A percentile compares a stretch with the other conserved stretches of the same genome.
Evolutionary conservation across 345 rosid genomes (phyloP).

Genomic region (Geranium rotundifolium): DNA sequence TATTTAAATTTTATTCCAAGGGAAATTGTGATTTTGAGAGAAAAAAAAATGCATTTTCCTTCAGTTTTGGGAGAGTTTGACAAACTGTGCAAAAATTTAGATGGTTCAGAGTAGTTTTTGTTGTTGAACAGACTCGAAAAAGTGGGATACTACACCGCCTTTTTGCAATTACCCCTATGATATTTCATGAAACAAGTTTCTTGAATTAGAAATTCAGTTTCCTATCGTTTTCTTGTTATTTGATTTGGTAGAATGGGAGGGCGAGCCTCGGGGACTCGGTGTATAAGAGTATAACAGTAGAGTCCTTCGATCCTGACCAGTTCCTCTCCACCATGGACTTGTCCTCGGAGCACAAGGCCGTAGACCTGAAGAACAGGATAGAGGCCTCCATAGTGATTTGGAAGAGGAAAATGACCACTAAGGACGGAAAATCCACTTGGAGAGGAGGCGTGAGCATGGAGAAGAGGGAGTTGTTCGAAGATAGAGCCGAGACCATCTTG

Average conservation of each 20-base stretch:
- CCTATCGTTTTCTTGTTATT: too few relatives aligned
- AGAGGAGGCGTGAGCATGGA: slow-evolving; percentile 72
- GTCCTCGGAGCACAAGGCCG: slow-evolving; percentile 70
- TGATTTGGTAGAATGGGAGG: slow-evolving; percentile 58
- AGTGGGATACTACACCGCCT: too few relatives aligned
- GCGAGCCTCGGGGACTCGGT: slow-evolving; percentile 70
- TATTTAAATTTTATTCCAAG: too few relatives aligned
- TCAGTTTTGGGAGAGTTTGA: too few relatives aligned
- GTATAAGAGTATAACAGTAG: slow-evolving; percentile 63
- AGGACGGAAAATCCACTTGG: slow-evolving; percentile 73
- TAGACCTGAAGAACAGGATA: slow-evolving; percentile 71
- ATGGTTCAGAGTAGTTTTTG: too few relatives aligned
- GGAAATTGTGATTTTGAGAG: too few relatives aligned
- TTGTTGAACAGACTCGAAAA: too few relatives aligned
- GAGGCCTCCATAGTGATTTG: slow-evolving; percentile 87
- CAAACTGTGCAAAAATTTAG: too few relatives aligned
- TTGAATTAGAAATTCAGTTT: too few relatives aligned
- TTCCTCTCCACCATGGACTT: slow-evolving; percentile 54
- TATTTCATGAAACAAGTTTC: too few relatives aligned
- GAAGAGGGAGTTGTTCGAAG: slow-evolving; percentile 73
- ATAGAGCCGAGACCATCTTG: slow-evolving; percentile 16
- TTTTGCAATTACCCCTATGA: too few relatives aligned
- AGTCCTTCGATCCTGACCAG: slow-evolving; percentile 62
- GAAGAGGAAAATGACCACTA: slow-evolving; percentile 76
- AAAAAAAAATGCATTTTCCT: too few relatives aligned